Evolutionary conservation across 2,329 filamentous ascomycete genomes (phyloP).

Genomic region (Sporothrix inflata): DNA sequence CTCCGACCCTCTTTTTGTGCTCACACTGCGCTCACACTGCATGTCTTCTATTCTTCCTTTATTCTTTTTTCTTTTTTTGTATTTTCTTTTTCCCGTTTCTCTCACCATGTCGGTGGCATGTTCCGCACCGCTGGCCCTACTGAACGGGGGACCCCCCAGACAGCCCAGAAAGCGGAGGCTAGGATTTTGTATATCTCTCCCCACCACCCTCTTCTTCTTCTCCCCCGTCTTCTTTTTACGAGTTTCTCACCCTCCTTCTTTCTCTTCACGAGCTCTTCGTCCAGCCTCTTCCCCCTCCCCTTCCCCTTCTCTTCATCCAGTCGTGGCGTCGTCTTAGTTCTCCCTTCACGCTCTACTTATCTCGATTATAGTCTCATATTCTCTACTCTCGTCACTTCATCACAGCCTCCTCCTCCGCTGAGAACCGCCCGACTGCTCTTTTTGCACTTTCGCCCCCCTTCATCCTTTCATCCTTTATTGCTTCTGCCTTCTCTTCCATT

Average conservation of each 20-base stretch:
- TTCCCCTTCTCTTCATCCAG: conserved; percentile 59
- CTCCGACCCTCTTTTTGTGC: not conserved
- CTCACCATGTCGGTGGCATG: not conserved
- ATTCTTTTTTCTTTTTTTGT: not conserved
- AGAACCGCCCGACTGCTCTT: conserved; percentile 34
- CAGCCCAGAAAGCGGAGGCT: conserved; percentile 22
- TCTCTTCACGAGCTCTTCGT: conserved; percentile 56
- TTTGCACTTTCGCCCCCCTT: not conserved
- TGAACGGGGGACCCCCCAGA: conserved; percentile 2
- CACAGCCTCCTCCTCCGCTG: conserved; percentile 20
- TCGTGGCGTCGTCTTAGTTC: conserved; percentile 53
- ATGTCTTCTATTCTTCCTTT: conserved; percentile 16
- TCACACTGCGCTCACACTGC: not conserved
- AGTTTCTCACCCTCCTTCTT: conserved; percentile 52
- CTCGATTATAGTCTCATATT: not conserved
- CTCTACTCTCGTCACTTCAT: not conserved
- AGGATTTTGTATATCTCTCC: conserved; percentile 50
- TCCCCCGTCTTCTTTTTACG: conserved; percentile 41
- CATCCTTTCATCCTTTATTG: conserved; percentile 3
- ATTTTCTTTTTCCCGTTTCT: not conserved
- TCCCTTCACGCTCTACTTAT: conserved; percentile 17
- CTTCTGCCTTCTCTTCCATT: conserved; percentile 15
- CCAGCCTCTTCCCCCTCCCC: conserved; percentile 50
- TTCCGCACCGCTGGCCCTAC: conserved; percentile 15
- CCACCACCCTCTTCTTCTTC: conserved; percentile 49